Conservation (phyloP, 1,284 basidiomycete species). For the Irpex sp. region DNA sequence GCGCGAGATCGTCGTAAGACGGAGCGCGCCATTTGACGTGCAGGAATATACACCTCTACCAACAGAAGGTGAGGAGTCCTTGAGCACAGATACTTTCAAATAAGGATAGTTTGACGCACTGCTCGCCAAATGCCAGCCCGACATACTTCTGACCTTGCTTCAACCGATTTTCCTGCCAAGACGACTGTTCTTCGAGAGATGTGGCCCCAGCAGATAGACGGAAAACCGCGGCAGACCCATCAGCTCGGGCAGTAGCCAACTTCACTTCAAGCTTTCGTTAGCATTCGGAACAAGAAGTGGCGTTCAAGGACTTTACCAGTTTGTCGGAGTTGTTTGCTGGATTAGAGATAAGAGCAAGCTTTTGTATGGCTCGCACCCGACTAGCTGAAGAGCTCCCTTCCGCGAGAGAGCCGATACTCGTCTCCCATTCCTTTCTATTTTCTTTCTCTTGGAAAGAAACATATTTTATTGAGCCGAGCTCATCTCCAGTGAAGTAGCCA, state of each 20-base stretch:
- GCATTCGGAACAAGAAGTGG: background rate
- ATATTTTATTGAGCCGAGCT: constrained; percentile 68
- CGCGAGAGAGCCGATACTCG: constrained; percentile 31
- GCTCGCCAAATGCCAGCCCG: constrained; percentile 42
- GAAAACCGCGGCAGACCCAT: constrained; percentile 48
- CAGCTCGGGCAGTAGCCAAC: constrained; percentile 59
- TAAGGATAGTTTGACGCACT: background rate
- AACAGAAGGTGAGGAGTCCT: background rate
- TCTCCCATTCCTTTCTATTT: constrained; percentile 23
- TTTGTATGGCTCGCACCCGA: constrained; percentile 38
- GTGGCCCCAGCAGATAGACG: constrained; percentile 37
- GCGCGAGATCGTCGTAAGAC: constrained; percentile 35
- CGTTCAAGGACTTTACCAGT: constrained; percentile 18
- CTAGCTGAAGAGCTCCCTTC: constrained; percentile 29
- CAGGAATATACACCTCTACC: constrained; percentile 58
- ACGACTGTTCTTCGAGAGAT: constrained; percentile 31
- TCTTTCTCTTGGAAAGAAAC: constrained; percentile 36
- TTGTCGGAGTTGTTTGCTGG: constrained; percentile 10
- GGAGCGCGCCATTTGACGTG: constrained; percentile 69
- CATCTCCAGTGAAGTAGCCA: constrained; percentile 68
- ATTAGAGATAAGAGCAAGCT: constrained; percentile 25
- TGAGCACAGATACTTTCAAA: background rate
- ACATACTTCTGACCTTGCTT: constrained; percentile 52
- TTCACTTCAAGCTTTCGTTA: constrained; percentile 34
- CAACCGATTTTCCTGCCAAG: constrained; percentile 65